Base-by-base conservation (phyloP, 768 basidiomycete genomes). In the Sarcomyxa edulis region DNA sequence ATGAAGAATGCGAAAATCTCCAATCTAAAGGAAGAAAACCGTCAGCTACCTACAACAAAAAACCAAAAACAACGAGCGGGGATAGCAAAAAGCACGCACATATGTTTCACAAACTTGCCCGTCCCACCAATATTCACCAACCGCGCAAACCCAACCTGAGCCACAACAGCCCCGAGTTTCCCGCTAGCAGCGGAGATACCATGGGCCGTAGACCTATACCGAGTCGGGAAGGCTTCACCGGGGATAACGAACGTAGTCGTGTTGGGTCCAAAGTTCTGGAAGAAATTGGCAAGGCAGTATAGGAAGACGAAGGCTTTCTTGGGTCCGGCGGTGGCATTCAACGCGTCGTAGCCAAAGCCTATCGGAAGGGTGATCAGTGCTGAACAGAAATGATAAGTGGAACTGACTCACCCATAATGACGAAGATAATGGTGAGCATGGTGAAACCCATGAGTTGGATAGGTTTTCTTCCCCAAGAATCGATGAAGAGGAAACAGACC, bases 251-350 rank as follows among this genome's bases (percentile, higher is more conserved):
- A 91, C 0, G 87, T 89, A 1, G 85, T 90, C 0, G 73, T 74
- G 49, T 89, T 87, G 7, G 82, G 84, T 2, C 85, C 88, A 45
- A 89, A 91, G 62, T 91, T 91, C 65, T 87, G 83, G 82, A 90
- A 88, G 66, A 89, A 89, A 56, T 86, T 84, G 50, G 86, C 74
- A n/a, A 92, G 65, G 55, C 86, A 86, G 65, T 91, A 92, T 19
- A 88, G 72, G 64, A 84, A 82, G 34, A 88, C 79, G 56, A 92
- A 90, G 2, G 69, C 85, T 24, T 76, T 75, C 11, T 34, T 68
- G 14, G 62, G 56, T 2, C 55, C 8, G 2, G 47, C 3, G 2
- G 68, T 71, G 21, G 69, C 66, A 34, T 32, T 78, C 37, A 80
- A 67, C 49, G 64, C 69, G 53, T 83, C 68, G 46, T 73, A 87